Conservation (phyloP, 176 grass and related monocot species). For the Triticum turgidum region DNA sequence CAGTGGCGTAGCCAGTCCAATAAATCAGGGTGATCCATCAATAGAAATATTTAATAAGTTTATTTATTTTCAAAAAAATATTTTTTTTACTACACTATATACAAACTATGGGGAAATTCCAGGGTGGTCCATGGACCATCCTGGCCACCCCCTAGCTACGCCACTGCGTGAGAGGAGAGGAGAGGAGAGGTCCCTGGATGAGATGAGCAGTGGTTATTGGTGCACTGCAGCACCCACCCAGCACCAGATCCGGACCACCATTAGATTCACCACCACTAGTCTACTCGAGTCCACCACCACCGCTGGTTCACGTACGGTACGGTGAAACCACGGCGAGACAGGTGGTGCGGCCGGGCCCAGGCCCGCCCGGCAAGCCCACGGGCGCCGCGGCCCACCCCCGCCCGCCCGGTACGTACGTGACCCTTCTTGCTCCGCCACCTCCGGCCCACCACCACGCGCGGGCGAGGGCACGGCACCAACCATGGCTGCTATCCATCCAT, state of each 20-base stretch:
- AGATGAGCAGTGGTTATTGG: too few relatives aligned
- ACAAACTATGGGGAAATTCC: too few relatives aligned
- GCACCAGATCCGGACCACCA: conserved; percentile 1
- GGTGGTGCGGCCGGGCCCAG: background rate
- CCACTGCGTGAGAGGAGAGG: background rate
- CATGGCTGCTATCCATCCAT: background rate
- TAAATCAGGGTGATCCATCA: too few relatives aligned
- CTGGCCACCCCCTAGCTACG: too few relatives aligned
- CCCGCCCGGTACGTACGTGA: background rate
- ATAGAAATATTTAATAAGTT: too few relatives aligned
- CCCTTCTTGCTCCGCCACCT: background rate
- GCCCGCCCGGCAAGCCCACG: conserved; percentile 54
- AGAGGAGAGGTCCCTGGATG: background rate
- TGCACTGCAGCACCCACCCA: background rate
- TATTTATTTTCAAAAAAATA: too few relatives aligned
- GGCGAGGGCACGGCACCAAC: conserved; percentile 11
- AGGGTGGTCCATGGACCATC: too few relatives aligned
- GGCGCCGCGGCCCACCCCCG: background rate
- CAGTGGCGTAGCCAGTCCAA: too few relatives aligned
- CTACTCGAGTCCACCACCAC: background rate
- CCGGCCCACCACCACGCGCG: background rate
- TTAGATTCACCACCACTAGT: background rate
- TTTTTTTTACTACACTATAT: too few relatives aligned
- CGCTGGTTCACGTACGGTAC: background rate
- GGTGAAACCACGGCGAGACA: conserved; percentile 27